Evolutionary conservation across 495 filamentous ascomycete genomes (phyloP), one percentile per base, ranked within the genome.

Genomic region (Schizothecium vesticola): DNA sequence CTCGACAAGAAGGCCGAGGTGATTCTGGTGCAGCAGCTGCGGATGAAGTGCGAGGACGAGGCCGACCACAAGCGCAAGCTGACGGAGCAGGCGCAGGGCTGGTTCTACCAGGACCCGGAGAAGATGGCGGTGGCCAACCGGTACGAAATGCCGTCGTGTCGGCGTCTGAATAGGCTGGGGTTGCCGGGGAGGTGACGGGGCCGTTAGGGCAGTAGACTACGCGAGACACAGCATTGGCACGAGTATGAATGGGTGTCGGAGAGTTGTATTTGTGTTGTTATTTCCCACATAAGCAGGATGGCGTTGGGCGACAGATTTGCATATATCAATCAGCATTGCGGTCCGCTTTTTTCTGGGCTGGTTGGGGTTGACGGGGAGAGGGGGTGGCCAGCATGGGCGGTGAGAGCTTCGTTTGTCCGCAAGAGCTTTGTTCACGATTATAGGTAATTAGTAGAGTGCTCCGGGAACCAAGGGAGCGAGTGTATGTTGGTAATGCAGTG

Each of bases 21-120:
- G 5, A 85, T 86, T 13, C 92, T 91, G 67, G 84, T 96, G 60
- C 82, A 84, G 36, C 78, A 80, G 56, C 79, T 97, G 21, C 83
- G 84, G 26, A 80, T 84, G 59, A 83, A 89, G 67, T 99, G 95
- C 77, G 90, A 93, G 61, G 77, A 78, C 31, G 94, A 98, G 76
- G 77, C 84, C 62, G 77, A 83, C 56, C 76, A 84, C 63, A 85
- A 87, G 76, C 84, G 87, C 65, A 83, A 86, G 31, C 82, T 93
- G 79, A 80, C 88, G 57, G 86, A 97, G 62, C 90, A 91, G 31
- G 94, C 95, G 2, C 88, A 91, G 73, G 94, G 95, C 13, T 97
- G 92, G 91, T 93, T 98, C 73, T 92, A 86, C 79, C 85, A 84
- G 56, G 92, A 97, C 75, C 80, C 83, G 36, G 88, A 89, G 64